These are phyloP conservation scores for Spatholobus suberectus DNA, from an alignment of 306 rosid genomes.

Conservation along the genomic window DNA sequence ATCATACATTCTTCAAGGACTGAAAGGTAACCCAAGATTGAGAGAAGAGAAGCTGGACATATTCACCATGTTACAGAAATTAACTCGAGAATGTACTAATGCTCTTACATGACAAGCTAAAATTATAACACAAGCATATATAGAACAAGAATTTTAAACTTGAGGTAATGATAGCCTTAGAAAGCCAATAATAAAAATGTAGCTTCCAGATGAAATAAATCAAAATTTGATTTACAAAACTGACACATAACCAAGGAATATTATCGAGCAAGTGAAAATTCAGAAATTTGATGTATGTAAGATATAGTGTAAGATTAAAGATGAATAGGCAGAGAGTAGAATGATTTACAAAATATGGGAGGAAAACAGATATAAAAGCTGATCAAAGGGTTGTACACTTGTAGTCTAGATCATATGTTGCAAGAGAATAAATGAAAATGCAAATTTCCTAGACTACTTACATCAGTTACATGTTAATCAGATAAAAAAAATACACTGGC, in stretches of 20 bases:
- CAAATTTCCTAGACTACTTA: background rate
- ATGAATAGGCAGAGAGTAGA: background rate
- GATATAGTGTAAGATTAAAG: background rate
- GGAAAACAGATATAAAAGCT: slow-evolving; percentile 18
- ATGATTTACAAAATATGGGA: slow-evolving; percentile 5
- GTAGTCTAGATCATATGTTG: slow-evolving; percentile 5
- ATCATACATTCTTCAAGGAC: background rate
- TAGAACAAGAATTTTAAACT: slow-evolving; percentile 8
- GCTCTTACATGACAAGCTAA: background rate
- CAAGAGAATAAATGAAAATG: slow-evolving; percentile 26
- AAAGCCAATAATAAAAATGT: background rate
- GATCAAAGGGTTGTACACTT: background rate
- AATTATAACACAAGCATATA: background rate
- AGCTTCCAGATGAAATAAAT: background rate
- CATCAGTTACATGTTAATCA: background rate
- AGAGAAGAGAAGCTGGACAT: slow-evolving; percentile 19
- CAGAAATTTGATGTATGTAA: background rate
- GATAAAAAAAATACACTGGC: background rate
- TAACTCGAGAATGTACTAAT: background rate
- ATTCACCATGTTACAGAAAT: background rate
- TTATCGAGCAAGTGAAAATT: slow-evolving; percentile 4
- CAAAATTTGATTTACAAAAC: background rate
- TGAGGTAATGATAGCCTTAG: background rate
- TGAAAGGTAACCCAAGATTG: slow-evolving; percentile 3
- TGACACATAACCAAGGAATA: background rate